phyloP scores from a whole-genome alignment of 2,329 filamentous ascomycete species.

The Paracorniculantispora psalliotae region DNA sequence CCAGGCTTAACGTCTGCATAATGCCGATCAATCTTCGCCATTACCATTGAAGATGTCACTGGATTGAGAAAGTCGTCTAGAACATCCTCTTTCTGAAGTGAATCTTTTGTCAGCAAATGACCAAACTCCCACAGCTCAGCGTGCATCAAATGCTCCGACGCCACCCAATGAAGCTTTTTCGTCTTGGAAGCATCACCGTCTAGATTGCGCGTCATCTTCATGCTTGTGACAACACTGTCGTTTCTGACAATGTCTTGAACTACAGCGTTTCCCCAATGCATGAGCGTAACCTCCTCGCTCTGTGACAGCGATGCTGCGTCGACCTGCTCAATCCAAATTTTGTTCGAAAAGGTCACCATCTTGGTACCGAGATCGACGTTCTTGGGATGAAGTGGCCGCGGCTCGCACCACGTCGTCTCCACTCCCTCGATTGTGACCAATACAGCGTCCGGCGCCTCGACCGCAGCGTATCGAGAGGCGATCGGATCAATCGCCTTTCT shows the following conservation, averaged over 20 bases:
- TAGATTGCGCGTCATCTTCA: constrained; percentile 84
- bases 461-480: constrained; percentile 65
- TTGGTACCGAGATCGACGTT: constrained; percentile 80
- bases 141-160: neutral
- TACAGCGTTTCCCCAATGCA: constrained; percentile 93
- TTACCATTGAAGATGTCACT: neutral
- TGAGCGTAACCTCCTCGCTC: constrained; percentile 88
- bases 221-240: constrained; percentile 47
- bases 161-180: constrained; percentile 31
- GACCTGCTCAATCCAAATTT: constrained; percentile 77
- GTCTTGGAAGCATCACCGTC: constrained; percentile 83
- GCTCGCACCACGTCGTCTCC: constrained; percentile 51
- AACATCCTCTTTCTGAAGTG: neutral
- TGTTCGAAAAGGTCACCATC: constrained; percentile 72
- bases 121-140: neutral
- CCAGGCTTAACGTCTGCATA: neutral
- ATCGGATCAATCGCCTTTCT: constrained; percentile 79
- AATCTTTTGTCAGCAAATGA: neutral
- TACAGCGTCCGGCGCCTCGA: neutral
- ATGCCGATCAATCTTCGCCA: neutral
- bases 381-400: constrained; percentile 86
- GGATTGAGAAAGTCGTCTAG: neutral
- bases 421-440: neutral
- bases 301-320: constrained; percentile 73
- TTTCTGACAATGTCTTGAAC: constrained; percentile 60